phyloP scores from a whole-genome alignment of 2,329 filamentous ascomycete species.

The Helotiales sp. region DNA sequence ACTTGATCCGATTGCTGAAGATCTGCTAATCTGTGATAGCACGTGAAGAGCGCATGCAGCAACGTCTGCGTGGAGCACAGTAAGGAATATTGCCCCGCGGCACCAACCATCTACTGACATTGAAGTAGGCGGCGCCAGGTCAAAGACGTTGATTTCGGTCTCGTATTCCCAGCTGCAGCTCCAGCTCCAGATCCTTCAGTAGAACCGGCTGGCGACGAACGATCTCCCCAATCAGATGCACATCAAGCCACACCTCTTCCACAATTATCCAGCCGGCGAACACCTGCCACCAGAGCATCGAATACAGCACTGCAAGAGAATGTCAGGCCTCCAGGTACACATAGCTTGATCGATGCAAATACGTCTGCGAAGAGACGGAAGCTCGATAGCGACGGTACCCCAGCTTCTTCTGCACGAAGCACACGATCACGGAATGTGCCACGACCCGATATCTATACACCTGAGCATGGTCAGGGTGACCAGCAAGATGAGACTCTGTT shows the following conservation, averaged over 20 bases:
- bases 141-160: slow-evolving; percentile 59
- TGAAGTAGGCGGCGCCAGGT: slow-evolving; percentile 49
- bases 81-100: slow-evolving; percentile 37
- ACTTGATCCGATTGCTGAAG: neutral
- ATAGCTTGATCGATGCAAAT: slow-evolving; percentile 33
- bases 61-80: slow-evolving; percentile 66
- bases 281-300: slow-evolving; percentile 7
- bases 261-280: slow-evolving; percentile 19
- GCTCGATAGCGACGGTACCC: slow-evolving; percentile 29
- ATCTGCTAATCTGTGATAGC: slow-evolving; percentile 37
- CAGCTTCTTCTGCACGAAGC: slow-evolving; percentile 26
- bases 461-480: slow-evolving; percentile 23
- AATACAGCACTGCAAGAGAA: slow-evolving; percentile 1
- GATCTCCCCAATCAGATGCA: slow-evolving; percentile 18
- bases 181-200: slow-evolving; percentile 9
- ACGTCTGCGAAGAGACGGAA: slow-evolving; percentile 36
- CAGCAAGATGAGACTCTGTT: slow-evolving; percentile 10
- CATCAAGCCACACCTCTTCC: slow-evolving; percentile 6
- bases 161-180: slow-evolving; percentile 45
- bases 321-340: slow-evolving; percentile 4
- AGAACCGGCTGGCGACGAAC: slow-evolving; percentile 6
- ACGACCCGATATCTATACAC: slow-evolving; percentile 26
- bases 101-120: slow-evolving; percentile 8
- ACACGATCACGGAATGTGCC: slow-evolving; percentile 26
- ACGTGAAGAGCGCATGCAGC: slow-evolving; percentile 62